Percentiles rank a stretch among this genome's conserved stretches.
phyloP scores from a whole-genome alignment of 2,329 filamentous ascomycete species.

The Phyllosticta citribraziliensis region DNA sequence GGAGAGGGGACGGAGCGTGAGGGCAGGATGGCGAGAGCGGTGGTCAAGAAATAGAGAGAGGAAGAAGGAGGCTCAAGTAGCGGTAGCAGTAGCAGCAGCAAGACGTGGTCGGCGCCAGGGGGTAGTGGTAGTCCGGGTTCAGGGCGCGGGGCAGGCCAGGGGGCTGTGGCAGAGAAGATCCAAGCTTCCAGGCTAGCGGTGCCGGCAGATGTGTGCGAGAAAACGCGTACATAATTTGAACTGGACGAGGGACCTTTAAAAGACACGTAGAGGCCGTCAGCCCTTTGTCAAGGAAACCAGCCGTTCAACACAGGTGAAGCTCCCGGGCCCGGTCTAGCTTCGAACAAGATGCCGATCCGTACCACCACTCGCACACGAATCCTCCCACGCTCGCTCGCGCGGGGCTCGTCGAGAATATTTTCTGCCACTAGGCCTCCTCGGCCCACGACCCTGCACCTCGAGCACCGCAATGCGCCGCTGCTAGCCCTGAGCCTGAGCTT shows the following conservation, averaged over 20 bases:
- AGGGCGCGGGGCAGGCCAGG: background rate
- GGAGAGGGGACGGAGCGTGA: too few relatives aligned
- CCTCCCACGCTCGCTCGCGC: background rate
- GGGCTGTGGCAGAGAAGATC: background rate
- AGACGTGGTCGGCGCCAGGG: background rate
- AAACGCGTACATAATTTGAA: background rate
- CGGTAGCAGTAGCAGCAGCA: too few relatives aligned
- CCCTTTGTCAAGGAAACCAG: background rate
- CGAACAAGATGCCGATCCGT: background rate
- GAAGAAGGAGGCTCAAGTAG: too few relatives aligned
- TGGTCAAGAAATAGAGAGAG: background rate
- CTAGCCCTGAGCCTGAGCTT: background rate
- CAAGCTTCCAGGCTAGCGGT: background rate
- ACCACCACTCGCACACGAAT: background rate
- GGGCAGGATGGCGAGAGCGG: background rate
- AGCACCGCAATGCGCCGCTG: background rate
- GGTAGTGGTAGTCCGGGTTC: background rate
- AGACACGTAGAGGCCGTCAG: background rate
- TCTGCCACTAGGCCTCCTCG: background rate
- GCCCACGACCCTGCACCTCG: background rate
- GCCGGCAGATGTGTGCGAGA: background rate
- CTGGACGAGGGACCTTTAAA: background rate
- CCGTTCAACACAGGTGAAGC: constrained; percentile 8
- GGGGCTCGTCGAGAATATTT: background rate
- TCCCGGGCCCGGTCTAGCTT: background rate